phyloP scores from a whole-genome alignment of 1,284 basidiomycete genomes.

The Pterula multifida region DNA sequence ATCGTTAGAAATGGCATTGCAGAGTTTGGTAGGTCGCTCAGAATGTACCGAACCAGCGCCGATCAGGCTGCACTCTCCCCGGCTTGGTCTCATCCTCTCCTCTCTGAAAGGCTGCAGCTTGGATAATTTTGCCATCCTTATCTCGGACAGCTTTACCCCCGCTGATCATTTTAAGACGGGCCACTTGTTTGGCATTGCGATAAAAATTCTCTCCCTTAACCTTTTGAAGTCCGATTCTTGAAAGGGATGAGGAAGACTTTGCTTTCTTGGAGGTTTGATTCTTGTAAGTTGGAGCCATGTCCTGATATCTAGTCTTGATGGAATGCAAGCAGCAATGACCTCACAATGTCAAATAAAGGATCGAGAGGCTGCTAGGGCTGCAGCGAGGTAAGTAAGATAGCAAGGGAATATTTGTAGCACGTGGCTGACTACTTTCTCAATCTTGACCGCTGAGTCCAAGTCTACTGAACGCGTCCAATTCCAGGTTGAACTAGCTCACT shows the following conservation, averaged over 20 bases:
- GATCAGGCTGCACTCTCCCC: slow-evolving; percentile 85
- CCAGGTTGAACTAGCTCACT: slow-evolving; percentile 22
- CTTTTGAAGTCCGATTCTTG: slow-evolving; percentile 47
- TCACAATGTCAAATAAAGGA: no score
- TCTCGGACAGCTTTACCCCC: slow-evolving; percentile 85
- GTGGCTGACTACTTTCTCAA: background rate
- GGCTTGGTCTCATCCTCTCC: slow-evolving; percentile 80
- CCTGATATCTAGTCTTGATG: background rate
- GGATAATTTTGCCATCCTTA: slow-evolving; percentile 79
- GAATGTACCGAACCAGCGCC: slow-evolving; percentile 85
- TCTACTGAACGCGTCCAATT: slow-evolving; percentile 7
- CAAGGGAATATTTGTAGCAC: slow-evolving; percentile 2
- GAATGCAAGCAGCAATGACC: background rate
- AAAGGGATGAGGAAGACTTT: slow-evolving; percentile 32
- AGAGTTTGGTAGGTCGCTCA: slow-evolving; percentile 6
- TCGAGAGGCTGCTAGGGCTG: no score
- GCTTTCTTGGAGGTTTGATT: slow-evolving; percentile 31
- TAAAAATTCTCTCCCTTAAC: slow-evolving; percentile 92
- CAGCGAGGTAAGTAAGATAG: no score
- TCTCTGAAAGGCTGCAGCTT: slow-evolving; percentile 90
- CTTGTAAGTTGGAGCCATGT: slow-evolving; percentile 49
- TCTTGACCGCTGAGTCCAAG: background rate
- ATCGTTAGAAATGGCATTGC: slow-evolving; percentile 5
- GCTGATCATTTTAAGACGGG: slow-evolving; percentile 80
- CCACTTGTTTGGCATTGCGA: slow-evolving; percentile 79